These are phyloP conservation scores for Cryptococcus wingfieldii DNA, from an alignment of 1,284 basidiomycete species.

Conservation along the genomic window DNA sequence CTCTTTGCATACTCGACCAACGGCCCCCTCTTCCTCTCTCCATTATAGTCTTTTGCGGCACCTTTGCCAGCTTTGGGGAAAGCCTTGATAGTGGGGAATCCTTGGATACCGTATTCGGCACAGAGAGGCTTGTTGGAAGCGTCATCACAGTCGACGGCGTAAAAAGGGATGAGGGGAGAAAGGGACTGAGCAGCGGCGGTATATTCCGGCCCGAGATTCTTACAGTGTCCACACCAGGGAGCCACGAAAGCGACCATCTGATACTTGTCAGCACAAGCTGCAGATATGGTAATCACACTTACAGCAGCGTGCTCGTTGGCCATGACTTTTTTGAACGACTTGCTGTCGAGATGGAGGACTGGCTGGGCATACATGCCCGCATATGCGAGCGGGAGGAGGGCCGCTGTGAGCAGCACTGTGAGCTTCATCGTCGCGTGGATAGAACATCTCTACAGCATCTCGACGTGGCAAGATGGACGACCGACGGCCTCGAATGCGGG, in stretches of 20 bases:
- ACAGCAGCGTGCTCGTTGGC: conserved; percentile 63
- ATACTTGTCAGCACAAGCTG: conserved; percentile 6
- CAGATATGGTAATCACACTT: conserved; percentile 4
- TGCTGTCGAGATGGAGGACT: conserved; percentile 71
- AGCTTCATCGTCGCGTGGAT: conserved; percentile 4
- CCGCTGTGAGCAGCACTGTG: conserved; percentile 30
- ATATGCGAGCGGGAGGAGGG: conserved; percentile 51
- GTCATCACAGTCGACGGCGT: conserved; percentile 89
- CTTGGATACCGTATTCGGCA: conserved; percentile 76
- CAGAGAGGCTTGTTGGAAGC: conserved; percentile 75
- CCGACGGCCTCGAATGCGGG: not conserved
- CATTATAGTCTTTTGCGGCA: conserved; percentile 65
- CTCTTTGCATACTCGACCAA: conserved; percentile 73
- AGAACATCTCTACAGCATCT: not conserved
- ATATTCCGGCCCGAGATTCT: conserved; percentile 79
- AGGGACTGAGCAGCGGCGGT: conserved; percentile 74
- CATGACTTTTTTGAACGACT: conserved; percentile 68
- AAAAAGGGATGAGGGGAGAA: conserved; percentile 77
- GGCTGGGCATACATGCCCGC: conserved; percentile 70
- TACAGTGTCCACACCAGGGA: conserved; percentile 78
- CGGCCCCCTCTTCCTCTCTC: conserved; percentile 66
- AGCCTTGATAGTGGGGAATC: conserved; percentile 88
- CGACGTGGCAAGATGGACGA: not conserved
- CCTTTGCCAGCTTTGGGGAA: conserved; percentile 69
- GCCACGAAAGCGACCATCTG: conserved; percentile 79